Evolutionary conservation across 139 green algal genomes (phyloP).

Genomic region (Haematococcus sp.): DNA sequence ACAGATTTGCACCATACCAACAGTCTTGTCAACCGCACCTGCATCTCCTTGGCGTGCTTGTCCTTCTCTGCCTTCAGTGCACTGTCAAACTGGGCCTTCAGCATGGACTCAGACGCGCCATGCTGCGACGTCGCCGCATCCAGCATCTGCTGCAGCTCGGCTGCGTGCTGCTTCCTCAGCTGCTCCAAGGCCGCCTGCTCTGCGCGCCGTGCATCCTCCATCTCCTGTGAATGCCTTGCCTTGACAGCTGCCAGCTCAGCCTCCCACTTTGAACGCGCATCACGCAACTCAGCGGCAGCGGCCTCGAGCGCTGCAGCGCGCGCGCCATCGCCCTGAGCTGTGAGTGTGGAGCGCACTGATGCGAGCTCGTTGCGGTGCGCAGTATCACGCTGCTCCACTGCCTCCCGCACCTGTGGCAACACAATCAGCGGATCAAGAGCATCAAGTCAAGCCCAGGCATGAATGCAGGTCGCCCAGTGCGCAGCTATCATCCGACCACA

Average conservation of each 20-base stretch:
- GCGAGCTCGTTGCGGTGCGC: constrained; percentile 5
- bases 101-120: neutral
- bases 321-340: constrained; percentile 1
- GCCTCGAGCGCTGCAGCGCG: neutral
- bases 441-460: no score
- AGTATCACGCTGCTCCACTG: constrained; percentile 15
- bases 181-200: constrained; percentile 8
- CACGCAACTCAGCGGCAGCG: constrained; percentile 1
- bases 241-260: neutral
- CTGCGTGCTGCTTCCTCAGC: constrained; percentile 8
- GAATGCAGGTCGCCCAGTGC: no score
- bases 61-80: neutral
- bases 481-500: no score
- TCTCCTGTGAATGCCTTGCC: neutral
- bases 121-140: constrained; percentile 4
- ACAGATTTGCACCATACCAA: no score
- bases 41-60: constrained; percentile 8
- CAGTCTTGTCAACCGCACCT: neutral
- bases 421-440: neutral
- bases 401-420: constrained; percentile 20
- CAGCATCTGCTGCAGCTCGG: constrained; percentile 6
- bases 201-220: neutral
- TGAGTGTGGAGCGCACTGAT: neutral
- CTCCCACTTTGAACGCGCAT: neutral
- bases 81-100: neutral